These are phyloP conservation scores for Phytophthora melonis DNA, from an alignment of 352 stramenopile species.

Conservation along the genomic window DNA sequence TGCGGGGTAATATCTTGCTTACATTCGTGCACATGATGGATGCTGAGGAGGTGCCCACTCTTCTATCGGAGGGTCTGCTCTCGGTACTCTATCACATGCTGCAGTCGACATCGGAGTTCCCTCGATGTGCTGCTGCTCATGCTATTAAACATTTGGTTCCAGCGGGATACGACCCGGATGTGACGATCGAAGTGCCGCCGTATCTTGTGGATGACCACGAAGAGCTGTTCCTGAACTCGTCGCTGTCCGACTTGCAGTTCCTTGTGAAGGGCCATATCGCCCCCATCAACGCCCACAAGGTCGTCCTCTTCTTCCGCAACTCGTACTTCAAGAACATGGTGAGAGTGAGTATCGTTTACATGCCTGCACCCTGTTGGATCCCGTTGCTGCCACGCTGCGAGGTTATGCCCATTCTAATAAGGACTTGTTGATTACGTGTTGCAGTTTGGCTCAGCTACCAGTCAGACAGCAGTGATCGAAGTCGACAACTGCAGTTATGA, in stretches of 20 bases:
- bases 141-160: conserved; percentile 90
- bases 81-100: conserved; percentile 86
- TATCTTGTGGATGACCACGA: conserved; percentile 91
- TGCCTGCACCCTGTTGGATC: conserved; percentile 4
- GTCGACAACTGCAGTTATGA: conserved; percentile 91
- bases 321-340: conserved; percentile 94
- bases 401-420: conserved; percentile 21
- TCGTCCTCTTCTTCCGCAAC: conserved; percentile 91
- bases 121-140: conserved; percentile 81
- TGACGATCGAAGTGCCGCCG: conserved; percentile 79
- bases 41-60: conserved; percentile 65
- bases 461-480: conserved; percentile 87
- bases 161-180: conserved; percentile 70
- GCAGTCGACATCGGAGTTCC: conserved; percentile 77
- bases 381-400: not conserved
- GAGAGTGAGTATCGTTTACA: conserved; percentile 73
- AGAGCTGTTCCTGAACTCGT: conserved; percentile 87
- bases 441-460: conserved; percentile 84
- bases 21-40: conserved; percentile 93
- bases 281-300: conserved; percentile 90
- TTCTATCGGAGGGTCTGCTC: conserved; percentile 83
- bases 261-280: conserved; percentile 88
- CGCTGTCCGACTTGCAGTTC: conserved; percentile 87
- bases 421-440: conserved; percentile 24
- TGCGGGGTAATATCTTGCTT: conserved; percentile 87